phyloP scores from a whole-genome alignment of 129 eudicot genomes.

The Deinandra increscens region DNA sequence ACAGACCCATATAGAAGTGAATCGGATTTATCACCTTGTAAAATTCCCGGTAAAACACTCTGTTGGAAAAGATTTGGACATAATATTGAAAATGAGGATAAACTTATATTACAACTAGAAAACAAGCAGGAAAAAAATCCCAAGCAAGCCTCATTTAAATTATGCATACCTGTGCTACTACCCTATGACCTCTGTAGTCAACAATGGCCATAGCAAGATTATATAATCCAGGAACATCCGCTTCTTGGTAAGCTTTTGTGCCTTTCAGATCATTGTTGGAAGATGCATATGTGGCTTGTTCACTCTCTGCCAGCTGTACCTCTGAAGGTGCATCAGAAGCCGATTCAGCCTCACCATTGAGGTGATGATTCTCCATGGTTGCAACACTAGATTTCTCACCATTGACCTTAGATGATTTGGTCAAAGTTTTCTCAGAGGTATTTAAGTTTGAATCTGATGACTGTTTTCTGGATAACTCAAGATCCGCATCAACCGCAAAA shows the following conservation, averaged over 20 bases:
- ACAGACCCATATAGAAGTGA: slow-evolving; percentile 97
- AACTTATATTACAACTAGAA: neutral
- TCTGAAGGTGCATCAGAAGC: slow-evolving; percentile 61
- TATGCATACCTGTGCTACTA: slow-evolving; percentile 83
- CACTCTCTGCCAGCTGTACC: slow-evolving; percentile 89
- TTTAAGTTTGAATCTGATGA: slow-evolving; percentile 38
- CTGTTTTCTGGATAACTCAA: slow-evolving; percentile 72
- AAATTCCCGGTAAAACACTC: slow-evolving; percentile 99
- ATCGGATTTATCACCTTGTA: slow-evolving; percentile 99
- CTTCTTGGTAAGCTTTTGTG: slow-evolving; percentile 97
- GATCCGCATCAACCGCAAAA: slow-evolving; percentile 97
- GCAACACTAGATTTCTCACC: slow-evolving; percentile 42
- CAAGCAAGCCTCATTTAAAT: neutral
- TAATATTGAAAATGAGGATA: neutral
- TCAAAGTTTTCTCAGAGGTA: slow-evolving; percentile 30
- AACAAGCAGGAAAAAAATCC: neutral
- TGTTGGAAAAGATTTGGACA: slow-evolving; percentile 25
- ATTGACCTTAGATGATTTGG: slow-evolving; percentile 32
- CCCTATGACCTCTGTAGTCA: slow-evolving; percentile 96
- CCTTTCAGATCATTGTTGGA: slow-evolving; percentile 96
- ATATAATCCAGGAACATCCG: slow-evolving; percentile 96
- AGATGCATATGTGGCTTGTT: slow-evolving; percentile 98
- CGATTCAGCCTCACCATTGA: slow-evolving; percentile 41
- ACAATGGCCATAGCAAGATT: slow-evolving; percentile 99
- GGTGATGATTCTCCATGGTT: slow-evolving; percentile 26